These are phyloP conservation scores for Plantago coronopus DNA, from an alignment of 305 asterid genomes.

Conservation along the genomic window DNA sequence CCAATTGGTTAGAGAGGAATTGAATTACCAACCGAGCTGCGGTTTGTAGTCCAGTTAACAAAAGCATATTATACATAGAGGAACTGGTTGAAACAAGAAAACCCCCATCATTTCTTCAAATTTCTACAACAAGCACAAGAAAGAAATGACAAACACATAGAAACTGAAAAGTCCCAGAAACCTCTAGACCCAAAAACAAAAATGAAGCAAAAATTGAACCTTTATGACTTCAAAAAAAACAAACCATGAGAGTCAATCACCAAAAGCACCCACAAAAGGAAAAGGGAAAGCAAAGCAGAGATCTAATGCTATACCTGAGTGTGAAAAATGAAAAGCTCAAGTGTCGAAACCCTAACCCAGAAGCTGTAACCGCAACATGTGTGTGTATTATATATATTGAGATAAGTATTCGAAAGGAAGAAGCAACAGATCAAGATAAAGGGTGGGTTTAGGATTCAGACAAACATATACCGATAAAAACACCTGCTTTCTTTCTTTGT, in stretches of 20 bases:
- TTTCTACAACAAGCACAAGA: no score
- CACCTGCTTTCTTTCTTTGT: not conserved
- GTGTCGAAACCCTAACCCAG: not conserved
- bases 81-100: no score
- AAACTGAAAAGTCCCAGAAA: not conserved
- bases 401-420: not conserved
- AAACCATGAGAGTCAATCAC: not conserved
- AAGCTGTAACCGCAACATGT: not conserved
- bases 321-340: not conserved
- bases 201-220: not conserved
- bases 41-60: no score
- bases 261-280: not conserved
- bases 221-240: not conserved
- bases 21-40: no score
- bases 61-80: no score
- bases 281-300: not conserved
- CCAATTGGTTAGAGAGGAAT: no score
- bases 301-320: not conserved
- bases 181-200: not conserved
- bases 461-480: conserved; percentile 8
- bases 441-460: not conserved
- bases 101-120: no score
- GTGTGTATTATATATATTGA: not conserved
- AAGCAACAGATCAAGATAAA: not conserved
- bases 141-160: not conserved